These are phyloP conservation scores for Pueraria montana DNA, from an alignment of 306 rosid genomes.

Conservation along the genomic window DNA sequence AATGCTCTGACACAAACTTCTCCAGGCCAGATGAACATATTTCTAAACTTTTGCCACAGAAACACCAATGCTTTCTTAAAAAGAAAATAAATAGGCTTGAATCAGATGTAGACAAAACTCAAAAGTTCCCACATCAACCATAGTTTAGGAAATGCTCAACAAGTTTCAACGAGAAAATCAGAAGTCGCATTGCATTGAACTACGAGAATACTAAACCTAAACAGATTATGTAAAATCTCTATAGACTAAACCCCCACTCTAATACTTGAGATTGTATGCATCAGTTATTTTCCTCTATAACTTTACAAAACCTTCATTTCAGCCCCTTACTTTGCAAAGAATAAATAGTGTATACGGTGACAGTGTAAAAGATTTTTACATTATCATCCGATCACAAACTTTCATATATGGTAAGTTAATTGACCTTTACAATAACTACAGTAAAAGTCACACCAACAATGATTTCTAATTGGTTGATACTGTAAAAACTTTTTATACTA, in stretches of 20 bases:
- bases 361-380: not conserved
- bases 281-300: not conserved
- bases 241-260: not conserved
- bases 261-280: not conserved
- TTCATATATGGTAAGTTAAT: not conserved
- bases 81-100: constrained; percentile 19
- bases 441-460: not conserved
- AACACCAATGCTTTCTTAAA: not conserved
- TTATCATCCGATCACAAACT: not conserved
- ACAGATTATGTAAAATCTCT: constrained; percentile 1
- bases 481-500: not conserved
- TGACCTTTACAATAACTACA: not conserved
- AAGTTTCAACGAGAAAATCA: constrained; percentile 33
- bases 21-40: not conserved
- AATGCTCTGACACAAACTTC: not conserved
- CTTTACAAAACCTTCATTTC: not conserved
- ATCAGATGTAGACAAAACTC: constrained; percentile 34
- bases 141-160: constrained; percentile 18
- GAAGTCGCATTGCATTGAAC: not conserved
- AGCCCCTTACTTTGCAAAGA: not conserved
- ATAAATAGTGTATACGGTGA: not conserved
- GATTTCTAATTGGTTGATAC: not conserved
- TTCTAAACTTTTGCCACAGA: constrained; percentile 22
- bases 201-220: constrained; percentile 18
- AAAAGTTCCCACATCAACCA: constrained; percentile 16